A percentile compares a stretch with the other conserved stretches of the same genome.
These are phyloP conservation scores for Acidiella bohemica DNA, from an alignment of 495 filamentous ascomycete genomes.

Conservation along the genomic window DNA sequence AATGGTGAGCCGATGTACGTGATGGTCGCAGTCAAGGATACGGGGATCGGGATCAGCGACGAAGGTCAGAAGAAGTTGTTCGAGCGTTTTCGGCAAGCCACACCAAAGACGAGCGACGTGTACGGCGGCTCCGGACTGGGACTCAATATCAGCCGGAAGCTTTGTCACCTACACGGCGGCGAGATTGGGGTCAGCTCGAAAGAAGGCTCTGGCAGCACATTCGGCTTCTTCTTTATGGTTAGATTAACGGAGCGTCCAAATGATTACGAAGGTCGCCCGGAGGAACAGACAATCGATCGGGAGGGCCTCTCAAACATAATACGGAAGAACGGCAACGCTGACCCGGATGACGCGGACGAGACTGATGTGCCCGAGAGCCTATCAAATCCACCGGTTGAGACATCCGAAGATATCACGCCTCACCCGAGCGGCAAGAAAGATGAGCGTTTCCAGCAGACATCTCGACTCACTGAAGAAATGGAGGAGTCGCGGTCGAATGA, in stretches of 20 bases:
- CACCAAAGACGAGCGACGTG: slow-evolving; percentile 26
- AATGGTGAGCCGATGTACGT: slow-evolving; percentile 24
- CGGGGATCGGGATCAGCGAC: slow-evolving; percentile 26
- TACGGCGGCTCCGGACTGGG: slow-evolving; percentile 31
- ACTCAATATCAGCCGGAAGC: slow-evolving; percentile 28
- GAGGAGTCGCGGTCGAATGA: slow-evolving; percentile 1
- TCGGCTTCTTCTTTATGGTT: slow-evolving; percentile 29
- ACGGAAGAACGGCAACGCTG: neutral
- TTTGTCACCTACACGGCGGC: slow-evolving; percentile 29
- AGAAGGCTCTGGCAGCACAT: slow-evolving; percentile 25
- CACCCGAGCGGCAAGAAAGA: neutral
- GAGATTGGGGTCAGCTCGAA: slow-evolving; percentile 29
- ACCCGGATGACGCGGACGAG: neutral
- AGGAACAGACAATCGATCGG: neutral
- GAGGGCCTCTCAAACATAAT: neutral
- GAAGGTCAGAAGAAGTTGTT: slow-evolving; percentile 26
- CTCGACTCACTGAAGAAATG: neutral
- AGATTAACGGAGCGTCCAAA: neutral
- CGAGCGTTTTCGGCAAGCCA: slow-evolving; percentile 27
- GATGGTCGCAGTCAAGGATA: slow-evolving; percentile 29
- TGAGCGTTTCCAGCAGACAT: slow-evolving; percentile 6
- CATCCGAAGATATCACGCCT: neutral
- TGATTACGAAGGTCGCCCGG: neutral
- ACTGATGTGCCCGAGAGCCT: slow-evolving; percentile 4
- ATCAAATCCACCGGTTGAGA: slow-evolving; percentile 2